Conservation (phyloP, 495 filamentous ascomycete genomes). For the Cairneyella variabilis region DNA sequence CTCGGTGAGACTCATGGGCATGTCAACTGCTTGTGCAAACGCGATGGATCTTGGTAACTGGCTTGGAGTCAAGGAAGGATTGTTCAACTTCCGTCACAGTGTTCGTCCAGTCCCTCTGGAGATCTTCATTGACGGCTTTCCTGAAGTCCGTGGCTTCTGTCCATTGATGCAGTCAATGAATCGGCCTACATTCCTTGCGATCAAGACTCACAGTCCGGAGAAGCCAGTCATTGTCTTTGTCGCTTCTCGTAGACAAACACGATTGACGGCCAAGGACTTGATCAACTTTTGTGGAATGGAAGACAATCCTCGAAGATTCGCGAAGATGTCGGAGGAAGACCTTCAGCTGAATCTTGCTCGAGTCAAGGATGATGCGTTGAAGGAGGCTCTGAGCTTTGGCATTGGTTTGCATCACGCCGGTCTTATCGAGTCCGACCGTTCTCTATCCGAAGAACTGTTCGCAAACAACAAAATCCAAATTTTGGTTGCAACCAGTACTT, state of each 20-base stretch:
- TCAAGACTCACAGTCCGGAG: conserved; percentile 90
- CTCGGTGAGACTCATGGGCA: conserved; percentile 85
- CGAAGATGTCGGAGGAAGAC: conserved; percentile 92
- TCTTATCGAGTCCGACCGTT: conserved; percentile 89
- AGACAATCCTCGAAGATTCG: conserved; percentile 89
- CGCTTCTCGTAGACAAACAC: conserved; percentile 89
- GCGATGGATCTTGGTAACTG: conserved; percentile 91
- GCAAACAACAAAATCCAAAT: conserved; percentile 98
- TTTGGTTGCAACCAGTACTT: conserved; percentile 90
- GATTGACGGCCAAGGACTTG: conserved; percentile 89
- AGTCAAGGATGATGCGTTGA: conserved; percentile 88
- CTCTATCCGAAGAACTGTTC: conserved; percentile 89
- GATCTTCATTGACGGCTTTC: conserved; percentile 96
- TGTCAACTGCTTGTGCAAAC: conserved; percentile 98
- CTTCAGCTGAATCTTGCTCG: conserved; percentile 74
- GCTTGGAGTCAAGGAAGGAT: conserved; percentile 93
- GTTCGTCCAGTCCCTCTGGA: conserved; percentile 94
- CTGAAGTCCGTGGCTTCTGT: conserved; percentile 91
- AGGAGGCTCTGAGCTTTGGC: conserved; percentile 90
- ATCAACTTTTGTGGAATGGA: conserved; percentile 99
- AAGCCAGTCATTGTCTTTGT: conserved; percentile 99
- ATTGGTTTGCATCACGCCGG: conserved; percentile 97
- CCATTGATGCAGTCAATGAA: conserved; percentile 99
- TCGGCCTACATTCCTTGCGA: conserved; percentile 90
- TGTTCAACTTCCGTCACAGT: conserved; percentile 98